Evolutionary conservation across 1,139 yeast species (phyloP).

Genomic region (Sugiyamaella paludigena): DNA sequence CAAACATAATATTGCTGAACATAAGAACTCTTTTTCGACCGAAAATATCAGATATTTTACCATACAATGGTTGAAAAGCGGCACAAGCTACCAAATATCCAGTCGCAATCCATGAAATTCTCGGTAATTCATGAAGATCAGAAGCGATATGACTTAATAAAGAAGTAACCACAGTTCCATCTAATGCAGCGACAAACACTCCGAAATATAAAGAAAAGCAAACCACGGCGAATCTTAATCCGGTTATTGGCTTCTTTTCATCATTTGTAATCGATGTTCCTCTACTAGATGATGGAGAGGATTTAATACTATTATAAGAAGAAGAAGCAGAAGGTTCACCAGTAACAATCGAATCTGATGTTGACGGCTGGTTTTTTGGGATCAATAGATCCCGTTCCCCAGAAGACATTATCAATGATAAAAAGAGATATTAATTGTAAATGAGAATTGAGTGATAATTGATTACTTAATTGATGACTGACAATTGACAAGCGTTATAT

Average conservation of each 20-base stretch:
- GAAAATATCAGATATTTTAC: slow-evolving; percentile 80
- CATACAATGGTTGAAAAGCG: slow-evolving; percentile 75
- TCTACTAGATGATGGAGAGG: too few species aligned
- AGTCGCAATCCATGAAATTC: slow-evolving; percentile 60
- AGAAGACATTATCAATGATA: too few species aligned
- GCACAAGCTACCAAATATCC: slow-evolving; percentile 59
- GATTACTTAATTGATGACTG: too few species aligned
- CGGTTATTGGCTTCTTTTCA: slow-evolving; percentile 20
- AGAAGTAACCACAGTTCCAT: slow-evolving; percentile 65
- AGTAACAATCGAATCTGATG: too few species aligned
- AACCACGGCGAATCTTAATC: slow-evolving; percentile 6
- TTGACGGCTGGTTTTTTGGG: too few species aligned
- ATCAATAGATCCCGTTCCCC: too few species aligned
- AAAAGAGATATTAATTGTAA: too few species aligned
- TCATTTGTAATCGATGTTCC: slow-evolving; percentile 22
- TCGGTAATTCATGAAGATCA: slow-evolving; percentile 53
- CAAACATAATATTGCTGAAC: slow-evolving; percentile 49
- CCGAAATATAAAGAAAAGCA: slow-evolving; percentile 45
- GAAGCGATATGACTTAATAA: slow-evolving; percentile 61
- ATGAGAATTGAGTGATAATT: too few species aligned
- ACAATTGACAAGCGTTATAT: too few species aligned
- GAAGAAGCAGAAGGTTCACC: too few species aligned
- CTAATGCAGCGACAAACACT: slow-evolving; percentile 57
- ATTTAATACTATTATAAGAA: too few species aligned
- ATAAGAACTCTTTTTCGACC: slow-evolving; percentile 63